These are phyloP conservation scores for Fraxinus floribunda DNA, from an alignment of 305 asterid genomes.

Conservation along the genomic window DNA sequence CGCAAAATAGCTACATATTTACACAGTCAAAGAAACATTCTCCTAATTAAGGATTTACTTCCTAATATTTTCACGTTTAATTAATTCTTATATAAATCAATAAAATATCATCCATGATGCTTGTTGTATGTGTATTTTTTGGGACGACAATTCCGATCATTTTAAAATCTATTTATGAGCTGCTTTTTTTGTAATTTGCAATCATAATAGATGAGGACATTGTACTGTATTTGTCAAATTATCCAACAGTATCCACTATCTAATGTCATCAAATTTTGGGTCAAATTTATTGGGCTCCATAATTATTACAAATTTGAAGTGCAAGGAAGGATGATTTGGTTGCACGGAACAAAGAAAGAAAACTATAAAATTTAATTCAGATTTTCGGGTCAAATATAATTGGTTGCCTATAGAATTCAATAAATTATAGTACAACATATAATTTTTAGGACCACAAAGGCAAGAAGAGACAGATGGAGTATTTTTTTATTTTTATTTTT, in stretches of 20 bases:
- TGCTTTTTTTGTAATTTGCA: background rate
- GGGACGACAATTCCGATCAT: background rate
- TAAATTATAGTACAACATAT: background rate
- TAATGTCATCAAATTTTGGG: background rate
- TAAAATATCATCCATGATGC: too few species aligned
- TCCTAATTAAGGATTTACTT: too few species aligned
- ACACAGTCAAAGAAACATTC: too few species aligned
- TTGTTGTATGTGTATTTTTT: too few species aligned
- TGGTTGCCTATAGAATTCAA: background rate
- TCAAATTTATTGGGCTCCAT: background rate
- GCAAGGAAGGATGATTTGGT: background rate
- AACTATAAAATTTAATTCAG: background rate
- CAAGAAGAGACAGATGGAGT: background rate
- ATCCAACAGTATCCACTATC: background rate
- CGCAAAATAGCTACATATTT: too few species aligned
- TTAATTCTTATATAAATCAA: too few species aligned
- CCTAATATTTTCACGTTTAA: too few species aligned
- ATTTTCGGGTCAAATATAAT: background rate
- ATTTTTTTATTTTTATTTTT: background rate
- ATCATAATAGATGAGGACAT: background rate
- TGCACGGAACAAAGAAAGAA: background rate
- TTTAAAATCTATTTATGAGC: background rate
- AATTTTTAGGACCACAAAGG: background rate
- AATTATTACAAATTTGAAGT: background rate
- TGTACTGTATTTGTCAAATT: background rate